Base-by-base conservation (phyloP, 169 alveolate species). In the Eimeria maxima region DNA sequence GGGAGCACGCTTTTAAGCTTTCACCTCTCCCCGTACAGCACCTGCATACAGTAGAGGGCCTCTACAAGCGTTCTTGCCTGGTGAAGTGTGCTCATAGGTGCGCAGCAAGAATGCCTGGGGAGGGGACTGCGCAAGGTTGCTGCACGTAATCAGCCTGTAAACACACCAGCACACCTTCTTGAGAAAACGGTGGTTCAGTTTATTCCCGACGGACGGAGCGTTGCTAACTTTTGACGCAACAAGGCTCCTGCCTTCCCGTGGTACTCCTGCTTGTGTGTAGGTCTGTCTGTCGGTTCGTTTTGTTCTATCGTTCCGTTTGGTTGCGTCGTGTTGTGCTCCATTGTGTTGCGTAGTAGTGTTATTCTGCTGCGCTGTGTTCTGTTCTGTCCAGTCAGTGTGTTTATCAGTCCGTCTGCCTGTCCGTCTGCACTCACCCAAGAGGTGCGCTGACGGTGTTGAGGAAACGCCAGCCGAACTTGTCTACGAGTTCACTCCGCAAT, bases 21-120 rank as follows among this genome's bases (percentile, higher is more conserved):
- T 16, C 69, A 60, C 5, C 69, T 4, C 1, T 0, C 27, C 69
- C 69, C 69, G 2, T 24, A 18, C 60, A 53, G 60, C 60, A 53
- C 60, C 10, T 2, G 6, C 60, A 53, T 53, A 53, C 60, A 53
- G 60, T 53, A 7, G 20, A 14, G 16, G 20, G 10, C 2, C 60
- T 4, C 27, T 71, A 11, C 53, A 24, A 14, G 4, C 90, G 90
- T 44, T 20, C 87, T 65, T 45, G 38, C 95, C 87, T 45, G 95
- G 95, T 7, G 44, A 73, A 4, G 83, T 47, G 95, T 89, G 95
- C 22, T 89, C 95, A 53, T 69, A 89, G 18, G 86, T 89, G 24
- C 95, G 86, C 87, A 89, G 38, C 13, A 69, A 44, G 60, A 89
- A 89, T 24, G 57, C 55, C 87, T 89, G 86, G 14, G 81, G 95